Evolutionary conservation across 495 filamentous ascomycete genomes (phyloP), one percentile per base, ranked within the genome.

Genomic region (Aspergillus bertholletiae): DNA sequence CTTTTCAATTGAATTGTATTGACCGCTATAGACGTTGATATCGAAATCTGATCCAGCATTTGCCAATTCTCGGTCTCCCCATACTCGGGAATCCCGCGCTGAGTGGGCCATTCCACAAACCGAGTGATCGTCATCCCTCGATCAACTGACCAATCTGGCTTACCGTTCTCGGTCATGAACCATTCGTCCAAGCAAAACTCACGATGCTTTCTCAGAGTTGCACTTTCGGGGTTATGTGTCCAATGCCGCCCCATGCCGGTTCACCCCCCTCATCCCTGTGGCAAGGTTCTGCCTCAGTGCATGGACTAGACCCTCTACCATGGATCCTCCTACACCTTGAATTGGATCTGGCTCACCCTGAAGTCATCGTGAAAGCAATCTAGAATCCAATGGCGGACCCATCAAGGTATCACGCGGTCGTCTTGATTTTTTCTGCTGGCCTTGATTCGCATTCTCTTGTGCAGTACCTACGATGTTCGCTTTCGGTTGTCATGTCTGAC

Each of bases 351-450:
- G 68, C 57, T 62, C 62, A 47, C 55, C n/a, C n/a, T 62, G 60
- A 63, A 64, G 56, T 62, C 63, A 68, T 66, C 58, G 69, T 64
- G 58, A 70, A 66, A 60, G 45, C 55, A 63, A 58, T 58, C 56
- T 59, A 45, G 60, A 58, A 43, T 39, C 41, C n/a, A 13, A 18
- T 24, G 45, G 41, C 51, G 46, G 56, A n/a, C 35, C 66, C 64
- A 66, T 64, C 45, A 37, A 39, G 52, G 59, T 24, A 62, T 72
- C 69, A 72, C 62, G 62, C 65, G 65, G 43, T 18, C 56, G 35
- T 53, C 44, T 50, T 59, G 20, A 37, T 44, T 63, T 67, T 64
- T 65, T 47, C 47, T 44, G 27, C 27, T 63, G 2, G 43, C 39
- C 27, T 57, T 55, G 48, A 53, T 60, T 66, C 58, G 60, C n/a